phyloP scores from a whole-genome alignment of 306 rosid species.

The Oxytropis ochrocephala region DNA sequence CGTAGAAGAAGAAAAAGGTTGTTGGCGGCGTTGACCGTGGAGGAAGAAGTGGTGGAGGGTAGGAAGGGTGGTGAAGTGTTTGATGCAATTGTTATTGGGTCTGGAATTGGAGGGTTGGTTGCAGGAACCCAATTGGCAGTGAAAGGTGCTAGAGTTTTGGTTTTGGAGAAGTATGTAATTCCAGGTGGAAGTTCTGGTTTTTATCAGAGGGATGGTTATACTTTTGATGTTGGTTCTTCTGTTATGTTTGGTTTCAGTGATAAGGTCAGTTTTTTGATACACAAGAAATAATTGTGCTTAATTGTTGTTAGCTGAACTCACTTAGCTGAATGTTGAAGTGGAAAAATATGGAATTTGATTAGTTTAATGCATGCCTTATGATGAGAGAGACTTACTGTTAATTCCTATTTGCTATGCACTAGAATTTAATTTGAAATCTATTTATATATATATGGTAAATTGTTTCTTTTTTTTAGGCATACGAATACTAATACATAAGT shows the following conservation, averaged over 20 bases:
- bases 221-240: conserved; percentile 94
- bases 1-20: conserved; percentile 17
- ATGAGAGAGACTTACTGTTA: background rate
- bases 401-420: background rate
- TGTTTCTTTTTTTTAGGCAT: background rate
- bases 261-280: conserved; percentile 46
- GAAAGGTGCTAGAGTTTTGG: conserved; percentile 87
- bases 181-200: conserved; percentile 99
- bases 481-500: background rate
- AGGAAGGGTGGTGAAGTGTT: conserved; percentile 32
- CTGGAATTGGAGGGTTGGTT: conserved; percentile 93
- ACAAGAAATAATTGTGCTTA: background rate
- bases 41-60: conserved; percentile 32
- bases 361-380: background rate
- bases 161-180: conserved; percentile 89
- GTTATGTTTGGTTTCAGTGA: conserved; percentile 98
- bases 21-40: conserved; percentile 22
- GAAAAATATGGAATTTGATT: background rate
- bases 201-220: conserved; percentile 78
- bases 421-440: background rate
- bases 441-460: background rate
- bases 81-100: conserved; percentile 92
- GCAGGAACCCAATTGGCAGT: conserved; percentile 92
- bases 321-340: background rate
- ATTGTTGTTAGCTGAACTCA: background rate